phyloP scores from a whole-genome alignment of 2,329 filamentous ascomycete species.

The Zarea fungicola region DNA sequence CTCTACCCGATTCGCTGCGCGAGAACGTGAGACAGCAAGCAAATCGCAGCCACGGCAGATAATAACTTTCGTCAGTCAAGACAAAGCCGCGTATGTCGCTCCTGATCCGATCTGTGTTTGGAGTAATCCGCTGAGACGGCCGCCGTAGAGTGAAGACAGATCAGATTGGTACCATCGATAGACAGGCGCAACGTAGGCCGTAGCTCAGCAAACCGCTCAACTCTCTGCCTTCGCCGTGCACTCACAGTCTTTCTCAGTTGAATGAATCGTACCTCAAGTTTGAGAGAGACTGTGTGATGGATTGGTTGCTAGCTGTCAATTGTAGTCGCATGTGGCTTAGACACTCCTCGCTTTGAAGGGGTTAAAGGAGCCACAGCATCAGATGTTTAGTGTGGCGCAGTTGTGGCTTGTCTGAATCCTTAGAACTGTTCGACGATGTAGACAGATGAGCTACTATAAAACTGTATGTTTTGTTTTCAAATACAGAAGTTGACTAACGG shows the following conservation, averaged over 20 bases:
- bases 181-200: background rate
- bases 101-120: background rate
- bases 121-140: conserved; percentile 1
- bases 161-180: background rate
- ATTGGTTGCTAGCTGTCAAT: conserved; percentile 9
- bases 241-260: conserved; percentile 2
- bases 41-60: background rate
- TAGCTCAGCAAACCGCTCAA: background rate
- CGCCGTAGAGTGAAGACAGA: background rate
- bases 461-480: no score
- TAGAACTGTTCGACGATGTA: background rate
- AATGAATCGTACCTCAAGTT: background rate
- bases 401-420: background rate
- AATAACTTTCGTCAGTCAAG: background rate
- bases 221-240: background rate
- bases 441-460: no score
- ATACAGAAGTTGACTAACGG: no score
- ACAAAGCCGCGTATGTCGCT: background rate
- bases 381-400: background rate
- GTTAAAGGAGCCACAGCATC: conserved; percentile 5
- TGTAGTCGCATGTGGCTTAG: conserved; percentile 7
- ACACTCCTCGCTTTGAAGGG: conserved; percentile 4
- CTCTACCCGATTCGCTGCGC: no score
- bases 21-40: no score
- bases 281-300: background rate